A percentile compares a stretch with the other conserved stretches of the same genome.
phyloP scores from a whole-genome alignment of 164 flowering plant species.

The Sedum album region DNA sequence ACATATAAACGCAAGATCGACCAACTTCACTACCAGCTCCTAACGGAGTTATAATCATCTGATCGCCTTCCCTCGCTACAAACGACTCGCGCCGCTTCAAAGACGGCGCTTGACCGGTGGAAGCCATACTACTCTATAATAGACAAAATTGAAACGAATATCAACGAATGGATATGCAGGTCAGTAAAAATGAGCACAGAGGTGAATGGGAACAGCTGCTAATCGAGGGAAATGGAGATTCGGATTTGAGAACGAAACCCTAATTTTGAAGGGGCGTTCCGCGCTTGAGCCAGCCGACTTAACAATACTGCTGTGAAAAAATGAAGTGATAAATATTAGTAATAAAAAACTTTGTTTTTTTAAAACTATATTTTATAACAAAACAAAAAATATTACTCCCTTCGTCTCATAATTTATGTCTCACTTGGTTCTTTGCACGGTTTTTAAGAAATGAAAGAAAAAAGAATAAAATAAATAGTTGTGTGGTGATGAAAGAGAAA shows the following conservation, averaged over 20 bases:
- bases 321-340: too few relatives aligned
- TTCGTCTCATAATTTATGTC: too few relatives aligned
- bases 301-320: too few relatives aligned
- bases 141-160: not conserved
- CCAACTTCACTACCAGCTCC: conserved; percentile 99
- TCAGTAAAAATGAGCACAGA: not conserved
- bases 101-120: conserved; percentile 33
- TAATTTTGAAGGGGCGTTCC: not conserved
- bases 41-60: conserved; percentile 69
- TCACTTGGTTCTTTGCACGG: too few relatives aligned
- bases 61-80: conserved; percentile 57
- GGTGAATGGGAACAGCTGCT: not conserved
- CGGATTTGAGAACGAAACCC: not conserved
- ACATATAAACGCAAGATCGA: conserved; percentile 87
- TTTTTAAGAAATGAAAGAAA: too few relatives aligned
- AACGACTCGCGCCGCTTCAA: conserved; percentile 52
- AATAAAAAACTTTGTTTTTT: too few relatives aligned
- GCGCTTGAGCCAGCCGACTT: not conserved
- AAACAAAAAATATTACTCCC: too few relatives aligned
- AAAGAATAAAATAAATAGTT: too few relatives aligned
- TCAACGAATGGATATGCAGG: not conserved
- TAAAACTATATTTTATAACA: too few relatives aligned
- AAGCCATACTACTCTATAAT: conserved; percentile 25
- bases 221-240: not conserved
- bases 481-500: too few relatives aligned